Percentiles rank a stretch among this genome's conserved stretches.
Evolutionary conservation across 495 filamentous ascomycete genomes (phyloP).

Genomic region (Penicillium longicatenatum): DNA sequence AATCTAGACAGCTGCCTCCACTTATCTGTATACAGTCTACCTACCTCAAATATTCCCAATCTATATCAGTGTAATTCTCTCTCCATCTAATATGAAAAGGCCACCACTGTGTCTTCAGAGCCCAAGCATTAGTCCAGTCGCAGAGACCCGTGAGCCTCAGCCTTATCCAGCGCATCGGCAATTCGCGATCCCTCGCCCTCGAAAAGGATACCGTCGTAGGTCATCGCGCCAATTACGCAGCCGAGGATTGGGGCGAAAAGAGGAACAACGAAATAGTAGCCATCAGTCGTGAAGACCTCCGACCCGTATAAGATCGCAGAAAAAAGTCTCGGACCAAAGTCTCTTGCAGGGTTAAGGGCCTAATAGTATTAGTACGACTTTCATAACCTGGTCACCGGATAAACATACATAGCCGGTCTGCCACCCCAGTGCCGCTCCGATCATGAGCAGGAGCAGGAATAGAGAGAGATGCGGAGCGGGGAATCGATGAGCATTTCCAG

Average conservation of each 20-base stretch:
- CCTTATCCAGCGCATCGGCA: conserved; percentile 32
- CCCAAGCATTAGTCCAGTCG: conserved; percentile 20
- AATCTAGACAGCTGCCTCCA: no score
- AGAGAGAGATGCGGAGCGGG: conserved; percentile 32
- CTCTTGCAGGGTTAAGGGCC: conserved; percentile 40
- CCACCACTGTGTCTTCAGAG: not conserved
- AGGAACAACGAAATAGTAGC: conserved; percentile 39
- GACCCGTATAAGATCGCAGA: conserved; percentile 37
- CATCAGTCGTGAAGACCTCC: conserved; percentile 35
- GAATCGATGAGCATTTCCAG: conserved; percentile 30
- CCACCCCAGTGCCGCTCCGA: conserved; percentile 39
- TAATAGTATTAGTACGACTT: conserved; percentile 19
- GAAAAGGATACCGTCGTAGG: conserved; percentile 33
- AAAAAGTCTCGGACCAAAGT: conserved; percentile 38
- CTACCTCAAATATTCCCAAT: no score
- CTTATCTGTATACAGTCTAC: no score
- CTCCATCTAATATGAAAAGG: no score
- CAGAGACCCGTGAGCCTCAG: conserved; percentile 29
- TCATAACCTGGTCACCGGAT: not conserved
- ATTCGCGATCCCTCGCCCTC: conserved; percentile 39
- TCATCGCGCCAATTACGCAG: conserved; percentile 32
- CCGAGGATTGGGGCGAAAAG: conserved; percentile 35
- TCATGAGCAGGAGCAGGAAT: conserved; percentile 35
- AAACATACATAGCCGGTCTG: conserved; percentile 41
- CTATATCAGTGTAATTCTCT: no score